Evolutionary conservation across 352 stramenopile genomes (phyloP), one percentile per base, ranked within the genome.

Genomic region (Phytophthora capsici): DNA sequence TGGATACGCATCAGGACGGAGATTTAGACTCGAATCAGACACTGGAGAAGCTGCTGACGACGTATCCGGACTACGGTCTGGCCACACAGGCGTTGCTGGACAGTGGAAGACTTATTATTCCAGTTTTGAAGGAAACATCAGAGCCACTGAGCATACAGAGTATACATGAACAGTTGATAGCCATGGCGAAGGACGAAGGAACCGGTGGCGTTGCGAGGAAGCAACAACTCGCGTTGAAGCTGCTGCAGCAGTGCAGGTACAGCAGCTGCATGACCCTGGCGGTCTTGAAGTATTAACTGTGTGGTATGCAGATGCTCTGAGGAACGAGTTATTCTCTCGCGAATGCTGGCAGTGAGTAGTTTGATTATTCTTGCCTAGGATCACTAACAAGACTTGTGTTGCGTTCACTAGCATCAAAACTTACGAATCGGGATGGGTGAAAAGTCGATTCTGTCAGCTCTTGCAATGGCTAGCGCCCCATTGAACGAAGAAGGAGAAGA

Each of bases 391-490:
- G 14, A 34, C 9, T 34, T 34, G 10, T 16, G 25, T 6, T 63
- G 40, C 26, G 16, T 34, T 23, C 37, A 36, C 32, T 25, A 95
- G 86, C 86, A 95, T 69, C 86, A 95, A 73, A 92, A 86, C 43
- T 65, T 95, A 14, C 83, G 86, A 36, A 91, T 95, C 58, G 83
- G 78, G 28, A 88, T 93, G 78, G 86, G 84, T 13, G 83, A 90
- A 47, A 95, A 95, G 48, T 93, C 84, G 1, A 89, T 93, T 38
- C 74, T 95, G 13, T 67, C 76, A 10, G 81, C 84, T 7, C 69
- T 95, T 12, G 86, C 84, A 8, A 62, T 79, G 16, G 82, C 83
- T 1, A 82, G 63, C 40, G 26, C 66, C 16, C 54, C 72, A 1
- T 55, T 26, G 20, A 40, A 7, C 26, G 25, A 46, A 1, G 19